Evolutionary conservation across 306 rosid species (phyloP), one percentile per base, ranked within the genome.

Genomic region (Geum urbanum): DNA sequence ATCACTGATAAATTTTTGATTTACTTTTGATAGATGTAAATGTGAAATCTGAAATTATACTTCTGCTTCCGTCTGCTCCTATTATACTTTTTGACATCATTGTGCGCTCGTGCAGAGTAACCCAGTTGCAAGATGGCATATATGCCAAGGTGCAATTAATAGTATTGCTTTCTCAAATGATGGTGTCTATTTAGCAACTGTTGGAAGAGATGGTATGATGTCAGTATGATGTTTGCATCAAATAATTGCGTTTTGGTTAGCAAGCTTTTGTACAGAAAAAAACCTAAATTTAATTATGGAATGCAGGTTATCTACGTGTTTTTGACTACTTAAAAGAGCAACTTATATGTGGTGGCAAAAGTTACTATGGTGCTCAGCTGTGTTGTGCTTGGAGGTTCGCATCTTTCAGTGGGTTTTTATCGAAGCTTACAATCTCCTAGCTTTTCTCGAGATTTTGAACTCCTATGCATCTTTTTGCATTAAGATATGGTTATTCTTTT

Each of bases 321-420:
- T 95, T 87, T 79, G 97, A 95, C 89, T 91, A 86, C 80, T 70
- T 74, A 18, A 95, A 86, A 83, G 97, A 95, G 72, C 97, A 89
- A 56, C 92, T 95, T 73, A 67, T 87, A 75, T 95, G 95, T 60
- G 99, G 99, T 20, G 99, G 97, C 13, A 91, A 95, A 86, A 95
- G 97, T 83, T 95, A 95, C 77, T 95, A 95, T 41, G 99, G 99
- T 46, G 97, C 97, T 69, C 89, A 91, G 78, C 81, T 95, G 67
- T 95, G 99, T 72, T 95, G 97, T 66, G 86, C 99, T 67, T 95
- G 99, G 99, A 95, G 99, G 97, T 91, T 56, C 67, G 86, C 69
- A 37, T 71, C 52, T 47, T 55, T 56, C 70, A 47, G 49, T 60
- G 69, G 63, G 52, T 79, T 69, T 64, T 18, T 39, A 51, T 83